phyloP scores from a whole-genome alignment of 352 stramenopile genomes.

The Phytopythium montanum region DNA sequence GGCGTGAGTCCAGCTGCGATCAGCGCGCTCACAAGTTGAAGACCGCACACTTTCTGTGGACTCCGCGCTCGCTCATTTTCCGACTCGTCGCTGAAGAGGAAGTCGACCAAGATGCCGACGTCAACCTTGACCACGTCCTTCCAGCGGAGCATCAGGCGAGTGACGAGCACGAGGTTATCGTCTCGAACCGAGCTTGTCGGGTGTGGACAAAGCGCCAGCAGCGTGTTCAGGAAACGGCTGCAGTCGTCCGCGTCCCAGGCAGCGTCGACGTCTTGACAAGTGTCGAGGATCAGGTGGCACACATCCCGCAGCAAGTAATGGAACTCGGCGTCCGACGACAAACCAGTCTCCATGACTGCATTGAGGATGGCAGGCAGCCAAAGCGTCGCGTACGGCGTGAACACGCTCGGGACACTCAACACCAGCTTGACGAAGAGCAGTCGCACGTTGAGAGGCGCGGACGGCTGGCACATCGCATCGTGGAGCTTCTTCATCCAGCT shows the following conservation, averaged over 20 bases:
- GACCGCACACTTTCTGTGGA: constrained; percentile 39
- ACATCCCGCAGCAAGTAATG: constrained; percentile 77
- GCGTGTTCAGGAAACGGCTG: constrained; percentile 51
- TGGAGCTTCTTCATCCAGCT: constrained; percentile 81
- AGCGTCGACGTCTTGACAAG: constrained; percentile 40
- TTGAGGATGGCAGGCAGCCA: constrained; percentile 62
- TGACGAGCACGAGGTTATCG: constrained; percentile 62
- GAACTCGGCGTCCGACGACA: constrained; percentile 40
- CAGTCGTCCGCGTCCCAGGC: constrained; percentile 12
- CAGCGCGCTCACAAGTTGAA: constrained; percentile 69
- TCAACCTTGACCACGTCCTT: constrained; percentile 43
- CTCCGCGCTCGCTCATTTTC: constrained; percentile 35
- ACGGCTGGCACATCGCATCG: constrained; percentile 35
- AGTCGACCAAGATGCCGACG: constrained; percentile 26
- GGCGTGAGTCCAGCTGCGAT: constrained; percentile 21
- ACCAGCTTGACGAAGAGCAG: constrained; percentile 74
- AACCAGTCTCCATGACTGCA: constrained; percentile 41
- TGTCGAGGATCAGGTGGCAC: constrained; percentile 49
- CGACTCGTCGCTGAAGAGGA: constrained; percentile 28
- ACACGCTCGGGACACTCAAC: constrained; percentile 58
- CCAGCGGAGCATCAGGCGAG: constrained; percentile 51
- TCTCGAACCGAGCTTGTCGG: constrained; percentile 51
- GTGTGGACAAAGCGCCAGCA: constrained; percentile 57
- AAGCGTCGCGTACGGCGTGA: constrained; percentile 36
- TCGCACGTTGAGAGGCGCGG: constrained; percentile 48